Evolutionary conservation across 352 stramenopile genomes (phyloP), one percentile per base, ranked within the genome.

Genomic region (Phytophthora europaea): DNA sequence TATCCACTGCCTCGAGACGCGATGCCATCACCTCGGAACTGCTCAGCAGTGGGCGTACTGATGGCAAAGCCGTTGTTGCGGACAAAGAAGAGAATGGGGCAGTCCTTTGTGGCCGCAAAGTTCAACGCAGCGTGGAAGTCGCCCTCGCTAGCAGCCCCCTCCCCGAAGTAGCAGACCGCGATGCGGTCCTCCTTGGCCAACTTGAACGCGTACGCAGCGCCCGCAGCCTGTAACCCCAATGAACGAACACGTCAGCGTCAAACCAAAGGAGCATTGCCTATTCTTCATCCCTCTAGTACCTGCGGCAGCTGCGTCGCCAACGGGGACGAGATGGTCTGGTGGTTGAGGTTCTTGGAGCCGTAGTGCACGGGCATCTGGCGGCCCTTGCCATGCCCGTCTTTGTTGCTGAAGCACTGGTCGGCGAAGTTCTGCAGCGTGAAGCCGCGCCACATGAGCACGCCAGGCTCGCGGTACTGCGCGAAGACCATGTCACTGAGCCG

Each of bases 21-120:
- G 51, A 99, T 99, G 8, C 98, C 98, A 79, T 99, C 98, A 52
- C 98, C 98, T 33, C 92, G 89, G 85, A 98, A 99, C 82, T 99
- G 98, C 72, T 99, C 98, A 36, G 78, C 76, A 0, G 96, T 95
- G 1, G 97, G 93, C 20, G 98, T 99, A 62, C 90, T 97, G 69
- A 99, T 99, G 6, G 98, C 98, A 76, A 99, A 99, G 8, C 98
- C 98, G 80, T 99, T 99, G 84, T 99, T 99, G 15, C 98, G 87
- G 73, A 96, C 99, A 76, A 99, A 95, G 77, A 99, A 99, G 6
- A 99, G 85, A 47, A 99, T 94, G 6, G 98, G 98, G 16, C 88
- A 94, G 38, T 98, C 91, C 50, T 99, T 95, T 1, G 97, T 99
- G 1, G 98, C 87, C 0, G 98, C 97, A 92, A 99, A 98, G 74